Base-by-base conservation (phyloP, 2,329 filamentous ascomycete genomes). In the Neofusicoccum ribis region DNA sequence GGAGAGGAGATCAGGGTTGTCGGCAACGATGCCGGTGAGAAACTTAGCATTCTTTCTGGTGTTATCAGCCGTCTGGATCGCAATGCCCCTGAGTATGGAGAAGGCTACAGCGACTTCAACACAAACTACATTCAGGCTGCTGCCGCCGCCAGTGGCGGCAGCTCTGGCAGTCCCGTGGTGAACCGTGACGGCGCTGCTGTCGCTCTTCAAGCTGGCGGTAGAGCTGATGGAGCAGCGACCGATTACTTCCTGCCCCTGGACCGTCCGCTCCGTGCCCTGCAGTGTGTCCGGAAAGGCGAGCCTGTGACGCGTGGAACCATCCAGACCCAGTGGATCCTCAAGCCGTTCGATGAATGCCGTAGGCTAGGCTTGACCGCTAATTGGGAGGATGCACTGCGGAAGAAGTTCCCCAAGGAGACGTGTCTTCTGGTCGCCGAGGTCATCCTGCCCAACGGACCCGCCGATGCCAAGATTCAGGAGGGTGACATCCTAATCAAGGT, bases 341-440 rank as follows among this genome's bases (percentile, higher is more conserved):
- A 98, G 78, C 92, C 95, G 0, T 99, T 99, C 72, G 96, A 99
- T 71, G 96, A 99, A 77, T 98, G 95, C 77, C 89, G 94, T 63
- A 87, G 95, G 66, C 83, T 99, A 11, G 95, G 95, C 7, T 83
- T 99, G 67, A 92, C 87, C 1, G 85, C 93, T 0, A 86, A 92
- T 60, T 96, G 92, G 89, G 95, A 99, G 81, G 89, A 91, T 43
- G 88, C 89, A 65, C 88, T 96, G 68, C 89, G 95, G 39, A 88
- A 91, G 70, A 84, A 87, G 31, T 96, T 97, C 70, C 95, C 96
- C 0, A 90, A 91, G 71, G 95, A 97, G 80, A 98, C 93, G 27
- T 96, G 95, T 73, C 93, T 99, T 92, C 86, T 99, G 34, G 94
- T 97, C 12, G 94, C 93, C 20, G 96, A 99, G 80, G 96, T 97